Evolutionary conservation across 129 eudicot genomes (phyloP).

Genomic region (Centaurea solstitialis): DNA sequence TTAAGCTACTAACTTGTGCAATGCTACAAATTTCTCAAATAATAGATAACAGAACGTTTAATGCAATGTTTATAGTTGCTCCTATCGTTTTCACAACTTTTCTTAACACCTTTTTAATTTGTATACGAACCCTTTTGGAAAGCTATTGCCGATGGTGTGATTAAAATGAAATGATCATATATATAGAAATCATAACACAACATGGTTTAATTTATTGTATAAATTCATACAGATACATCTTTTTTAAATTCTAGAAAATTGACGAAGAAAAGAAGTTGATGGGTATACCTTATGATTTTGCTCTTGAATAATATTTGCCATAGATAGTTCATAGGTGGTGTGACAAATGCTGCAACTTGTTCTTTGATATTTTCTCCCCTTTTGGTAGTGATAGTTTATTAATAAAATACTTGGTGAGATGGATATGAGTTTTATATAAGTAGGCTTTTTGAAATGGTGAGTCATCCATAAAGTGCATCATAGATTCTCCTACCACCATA

Average conservation of each 20-base stretch:
- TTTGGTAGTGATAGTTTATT: neutral
- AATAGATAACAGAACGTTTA: no score
- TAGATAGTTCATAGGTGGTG: no score
- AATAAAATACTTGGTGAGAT: neutral
- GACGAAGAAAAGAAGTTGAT: neutral
- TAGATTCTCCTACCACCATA: neutral
- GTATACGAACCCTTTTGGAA: neutral
- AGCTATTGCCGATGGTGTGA: neutral
- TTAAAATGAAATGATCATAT: no score
- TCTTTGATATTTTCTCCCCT: neutral
- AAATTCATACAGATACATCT: neutral
- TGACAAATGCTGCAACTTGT: neutral
- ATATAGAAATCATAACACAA: no score
- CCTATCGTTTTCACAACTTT: no score
- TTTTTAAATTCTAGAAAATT: neutral
- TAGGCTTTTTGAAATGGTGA: neutral
- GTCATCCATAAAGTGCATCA: neutral
- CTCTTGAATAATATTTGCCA: neutral
- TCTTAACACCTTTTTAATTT: no score
- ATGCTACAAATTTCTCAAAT: no score
- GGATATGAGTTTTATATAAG: neutral
- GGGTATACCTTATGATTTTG: neutral
- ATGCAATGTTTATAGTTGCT: no score
- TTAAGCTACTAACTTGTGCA: no score
- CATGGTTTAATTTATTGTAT: neutral